Percentiles rank a stretch among this genome's conserved stretches.
phyloP scores from a whole-genome alignment of 1,284 basidiomycete genomes.

The Rhodotorula sp. region DNA sequence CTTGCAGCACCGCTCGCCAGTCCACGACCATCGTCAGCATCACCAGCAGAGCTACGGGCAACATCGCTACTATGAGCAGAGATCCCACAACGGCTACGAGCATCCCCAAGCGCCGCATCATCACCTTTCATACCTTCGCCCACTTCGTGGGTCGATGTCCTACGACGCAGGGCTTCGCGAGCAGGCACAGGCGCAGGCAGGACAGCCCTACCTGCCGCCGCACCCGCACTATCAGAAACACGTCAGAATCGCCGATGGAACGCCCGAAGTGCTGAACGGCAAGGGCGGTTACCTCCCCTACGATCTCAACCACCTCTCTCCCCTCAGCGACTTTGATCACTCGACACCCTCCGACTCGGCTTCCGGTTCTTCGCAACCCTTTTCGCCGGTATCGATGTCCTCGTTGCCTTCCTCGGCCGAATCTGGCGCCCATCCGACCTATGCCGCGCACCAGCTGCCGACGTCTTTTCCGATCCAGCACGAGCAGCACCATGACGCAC shows the following conservation, averaged over 20 bases:
- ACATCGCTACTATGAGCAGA: neutral
- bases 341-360: conserved; percentile 25
- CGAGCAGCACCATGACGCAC: neutral
- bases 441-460: conserved; percentile 7
- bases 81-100: neutral
- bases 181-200: neutral
- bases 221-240: conserved; percentile 3
- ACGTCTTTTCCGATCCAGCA: neutral
- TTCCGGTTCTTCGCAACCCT: conserved; percentile 21
- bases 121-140: conserved; percentile 5
- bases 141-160: conserved; percentile 27
- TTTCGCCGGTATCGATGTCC: conserved; percentile 32
- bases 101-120: neutral
- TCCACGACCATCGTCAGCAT: neutral
- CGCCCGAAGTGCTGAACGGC: conserved; percentile 26
- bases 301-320: conserved; percentile 28
- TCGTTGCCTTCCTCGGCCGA: conserved; percentile 33
- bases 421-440: conserved; percentile 17
- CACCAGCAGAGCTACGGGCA: neutral
- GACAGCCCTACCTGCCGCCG: conserved; percentile 2
- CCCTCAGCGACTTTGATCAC: conserved; percentile 23
- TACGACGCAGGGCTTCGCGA: conserved; percentile 26
- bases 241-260: conserved; percentile 23
- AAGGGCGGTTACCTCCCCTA: conserved; percentile 22
- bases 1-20: neutral